phyloP scores from a whole-genome alignment of 139 green algal species.

The Coccomyxa sp. region DNA sequence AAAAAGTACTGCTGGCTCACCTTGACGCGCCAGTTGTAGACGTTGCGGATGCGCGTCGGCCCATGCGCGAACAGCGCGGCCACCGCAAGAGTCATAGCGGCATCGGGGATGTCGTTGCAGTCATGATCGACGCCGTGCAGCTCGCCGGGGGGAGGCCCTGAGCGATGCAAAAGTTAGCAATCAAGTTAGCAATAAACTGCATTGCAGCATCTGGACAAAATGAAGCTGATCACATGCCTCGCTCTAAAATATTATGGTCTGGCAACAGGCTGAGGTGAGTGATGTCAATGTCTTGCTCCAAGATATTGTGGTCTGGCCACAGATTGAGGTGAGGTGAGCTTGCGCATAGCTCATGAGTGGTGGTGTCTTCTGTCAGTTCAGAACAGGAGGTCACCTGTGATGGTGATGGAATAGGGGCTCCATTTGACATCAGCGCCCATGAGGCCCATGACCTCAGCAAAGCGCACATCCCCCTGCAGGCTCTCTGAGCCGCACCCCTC shows the following conservation, averaged over 20 bases:
- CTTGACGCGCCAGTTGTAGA: constrained; percentile 98
- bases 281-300: no score
- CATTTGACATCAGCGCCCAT: constrained; percentile 95
- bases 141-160: constrained; percentile 13
- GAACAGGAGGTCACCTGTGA: constrained; percentile 60
- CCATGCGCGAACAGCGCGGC: constrained; percentile 91
- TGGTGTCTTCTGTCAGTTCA: no score
- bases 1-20: background rate
- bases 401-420: constrained; percentile 84
- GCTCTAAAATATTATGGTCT: no score
- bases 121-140: constrained; percentile 94
- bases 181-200: no score
- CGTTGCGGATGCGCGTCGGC: constrained; percentile 89
- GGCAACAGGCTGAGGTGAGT: no score
- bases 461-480: constrained; percentile 89
- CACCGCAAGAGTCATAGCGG: constrained; percentile 99
- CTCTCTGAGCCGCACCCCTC: constrained; percentile 90
- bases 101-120: constrained; percentile 99
- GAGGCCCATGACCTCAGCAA: constrained; percentile 92
- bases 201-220: no score
- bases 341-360: no score
- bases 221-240: no score
- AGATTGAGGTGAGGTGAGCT: no score
- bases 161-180: no score
- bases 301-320: no score